Evolutionary conservation across 2,329 filamentous ascomycete species (phyloP), one percentile per base, ranked within the genome.

Genomic region (Boeremia exigua): DNA sequence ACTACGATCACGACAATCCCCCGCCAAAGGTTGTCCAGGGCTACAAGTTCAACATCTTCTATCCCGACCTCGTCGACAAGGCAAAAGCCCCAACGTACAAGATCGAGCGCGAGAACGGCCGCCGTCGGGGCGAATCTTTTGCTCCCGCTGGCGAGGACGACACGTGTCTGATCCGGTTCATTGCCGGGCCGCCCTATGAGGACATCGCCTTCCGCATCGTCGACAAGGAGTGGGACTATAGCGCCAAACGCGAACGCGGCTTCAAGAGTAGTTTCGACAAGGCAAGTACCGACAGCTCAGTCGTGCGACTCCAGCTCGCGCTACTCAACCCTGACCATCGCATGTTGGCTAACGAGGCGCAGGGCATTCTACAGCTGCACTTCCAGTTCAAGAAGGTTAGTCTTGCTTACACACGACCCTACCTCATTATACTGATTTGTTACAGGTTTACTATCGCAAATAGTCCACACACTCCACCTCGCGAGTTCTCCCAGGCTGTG

Each of bases 1-100:
- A 99, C 78, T 99, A 99, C 79, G 95, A 98, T 75, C 92, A 97
- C 75, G 94, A 98, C 73, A 97, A 98, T 70, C 95, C 95, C 2
- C 95, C 95, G 1, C 95, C 95, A 25, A 97, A 96, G 78, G 94
- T 99, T 6, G 95, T 99, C 10, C 95, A 99, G 75, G 95, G 95
- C 53, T 99, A 99, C 82, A 97, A 96, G 75, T 99, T 99, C 83
- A 98, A 99, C 79, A 94, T 99, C 47, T 99, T 99, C 78, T 99
- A 99, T 72, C 95, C 95, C 0, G 95, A 99, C 67, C 86, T 99
- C 29, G 92, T 98, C 69, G 93, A 98, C 80, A 96, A 94, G 78
- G 86, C 88, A 29, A 96, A 93, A 77, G 93, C 95, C 1, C 95
- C 95, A 9, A 98, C 93, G 0, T 99, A 96, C 79, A 91, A 91